A percentile compares a stretch with the other conserved stretches of the same genome.
Evolutionary conservation across 1,284 basidiomycete species (phyloP).

Genomic region (Moesziomyces antarcticus): DNA sequence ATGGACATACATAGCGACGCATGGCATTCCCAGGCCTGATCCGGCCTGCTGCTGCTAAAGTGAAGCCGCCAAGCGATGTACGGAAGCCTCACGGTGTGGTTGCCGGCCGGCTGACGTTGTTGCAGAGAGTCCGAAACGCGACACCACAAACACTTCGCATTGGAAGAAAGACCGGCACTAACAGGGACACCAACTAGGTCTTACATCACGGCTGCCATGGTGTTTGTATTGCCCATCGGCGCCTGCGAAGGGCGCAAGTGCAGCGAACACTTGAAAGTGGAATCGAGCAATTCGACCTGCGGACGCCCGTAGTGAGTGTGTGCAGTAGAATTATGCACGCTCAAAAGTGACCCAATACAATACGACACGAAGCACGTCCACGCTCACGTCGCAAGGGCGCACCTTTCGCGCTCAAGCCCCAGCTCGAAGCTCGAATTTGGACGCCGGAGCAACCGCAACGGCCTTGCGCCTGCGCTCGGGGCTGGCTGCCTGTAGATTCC

Average conservation of each 20-base stretch:
- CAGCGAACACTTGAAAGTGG: not conserved
- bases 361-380: conserved; percentile 32
- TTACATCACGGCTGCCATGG: not conserved
- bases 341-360: conserved; percentile 9
- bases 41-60: too few relatives aligned
- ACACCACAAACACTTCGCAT: too few relatives aligned
- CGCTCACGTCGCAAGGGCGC: conserved; percentile 1
- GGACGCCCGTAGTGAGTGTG: not conserved
- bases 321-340: conserved; percentile 3
- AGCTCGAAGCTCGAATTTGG: not conserved
- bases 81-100: too few relatives aligned
- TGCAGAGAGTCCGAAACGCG: too few relatives aligned
- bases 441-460: not conserved
- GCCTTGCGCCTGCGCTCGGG: not conserved
- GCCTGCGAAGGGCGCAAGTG: not conserved
- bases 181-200: not conserved
- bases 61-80: too few relatives aligned
- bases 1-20: too few relatives aligned
- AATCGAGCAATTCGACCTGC: conserved; percentile 1
- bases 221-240: conserved; percentile 4
- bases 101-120: too few relatives aligned
- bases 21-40: too few relatives aligned
- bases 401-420: too few relatives aligned
- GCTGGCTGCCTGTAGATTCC: conserved; percentile 19
- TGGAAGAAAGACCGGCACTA: not conserved